These are phyloP conservation scores for Cynanchum wilfordii DNA, from an alignment of 257 asterid species.

Conservation along the genomic window DNA sequence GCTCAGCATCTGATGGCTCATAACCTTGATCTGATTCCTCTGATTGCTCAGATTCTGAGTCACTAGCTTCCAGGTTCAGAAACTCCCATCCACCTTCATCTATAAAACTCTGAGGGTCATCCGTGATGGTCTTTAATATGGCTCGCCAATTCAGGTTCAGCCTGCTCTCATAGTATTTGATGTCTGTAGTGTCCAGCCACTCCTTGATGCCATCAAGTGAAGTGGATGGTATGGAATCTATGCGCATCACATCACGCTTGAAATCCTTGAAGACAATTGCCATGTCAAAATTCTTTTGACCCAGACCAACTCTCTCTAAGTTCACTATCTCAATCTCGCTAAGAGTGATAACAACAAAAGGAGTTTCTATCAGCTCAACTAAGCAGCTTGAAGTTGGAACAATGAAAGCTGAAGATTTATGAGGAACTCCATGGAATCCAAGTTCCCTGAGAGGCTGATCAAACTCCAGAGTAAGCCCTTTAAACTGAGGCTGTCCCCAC, in stretches of 20 bases:
- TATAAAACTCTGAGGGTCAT: constrained; percentile 62
- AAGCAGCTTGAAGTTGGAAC: constrained; percentile 68
- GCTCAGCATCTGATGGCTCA: constrained; percentile 60
- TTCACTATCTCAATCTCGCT: constrained; percentile 69
- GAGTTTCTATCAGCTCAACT: constrained; percentile 67
- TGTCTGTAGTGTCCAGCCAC: constrained; percentile 72
- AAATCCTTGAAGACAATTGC: constrained; percentile 82
- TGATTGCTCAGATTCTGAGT: constrained; percentile 59
- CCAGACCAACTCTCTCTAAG: constrained; percentile 73
- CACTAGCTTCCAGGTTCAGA: constrained; percentile 62
- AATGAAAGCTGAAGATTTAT: constrained; percentile 60
- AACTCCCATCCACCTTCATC: constrained; percentile 83
- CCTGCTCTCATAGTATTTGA: constrained; percentile 76
- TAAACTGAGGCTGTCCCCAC: constrained; percentile 60
- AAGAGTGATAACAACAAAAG: constrained; percentile 56
- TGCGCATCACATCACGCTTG: constrained; percentile 67
- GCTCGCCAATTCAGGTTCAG: constrained; percentile 77
- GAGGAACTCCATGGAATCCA: constrained; percentile 74
- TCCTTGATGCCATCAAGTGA: constrained; percentile 69
- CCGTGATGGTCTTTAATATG: constrained; percentile 53
- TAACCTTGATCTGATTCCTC: constrained; percentile 64
- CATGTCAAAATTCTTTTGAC: constrained; percentile 80
- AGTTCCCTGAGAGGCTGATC: constrained; percentile 71
- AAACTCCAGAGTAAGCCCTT: constrained; percentile 52
- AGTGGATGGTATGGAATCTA: constrained; percentile 63